Evolutionary conservation across 257 asterid genomes (phyloP), one percentile per base, ranked within the genome.

Genomic region (Nicotiana sylvestris): DNA sequence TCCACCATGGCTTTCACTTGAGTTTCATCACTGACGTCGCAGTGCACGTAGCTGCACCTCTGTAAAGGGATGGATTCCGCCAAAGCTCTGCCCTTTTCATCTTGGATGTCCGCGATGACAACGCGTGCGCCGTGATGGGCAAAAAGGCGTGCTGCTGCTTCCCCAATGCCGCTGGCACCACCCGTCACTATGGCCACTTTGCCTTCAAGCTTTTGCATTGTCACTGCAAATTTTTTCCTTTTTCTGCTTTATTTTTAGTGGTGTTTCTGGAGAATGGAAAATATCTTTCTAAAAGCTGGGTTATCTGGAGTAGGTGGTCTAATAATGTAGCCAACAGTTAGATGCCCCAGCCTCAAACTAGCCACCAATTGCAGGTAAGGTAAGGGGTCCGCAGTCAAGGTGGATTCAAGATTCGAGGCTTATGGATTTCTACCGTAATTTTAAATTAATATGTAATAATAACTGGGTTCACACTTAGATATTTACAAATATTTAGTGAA

Each of bases 111-210:
- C 5, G 88, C 92, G 4, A 92, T 90, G 76, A 90, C 88, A 43
- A 88, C 93, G 0, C 86, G 87, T 2, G 90, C 89, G 11, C 92
- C 94, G 76, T 85, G 83, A 5, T 78, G 70, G 77, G 87, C 92
- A 12, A 91, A 88, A 66, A 76, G 84, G 5, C 82, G 86, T 43
- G 88, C 88, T 2, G 90, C 82, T 6, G 80, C 92, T 81, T 84
- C 90, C 33, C 92, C 92, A 2, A 89, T 84, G 70, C 92, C 90
- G 51, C 88, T 89, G 33, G 89, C 90, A 27, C 89, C 91, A 12
- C 91, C 91, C 8, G 94, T 91, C 32, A 91, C 83, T 3, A 88
- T 86, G 12, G 89, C 89, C 1, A 91, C 89, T 84, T 91, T 89
- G 25, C 85, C 88, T 3, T 86, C 53, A 7, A 91, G 80, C 87